phyloP scores from a whole-genome alignment of 2,329 filamentous ascomycete genomes.

The Fusarium setosum region DNA sequence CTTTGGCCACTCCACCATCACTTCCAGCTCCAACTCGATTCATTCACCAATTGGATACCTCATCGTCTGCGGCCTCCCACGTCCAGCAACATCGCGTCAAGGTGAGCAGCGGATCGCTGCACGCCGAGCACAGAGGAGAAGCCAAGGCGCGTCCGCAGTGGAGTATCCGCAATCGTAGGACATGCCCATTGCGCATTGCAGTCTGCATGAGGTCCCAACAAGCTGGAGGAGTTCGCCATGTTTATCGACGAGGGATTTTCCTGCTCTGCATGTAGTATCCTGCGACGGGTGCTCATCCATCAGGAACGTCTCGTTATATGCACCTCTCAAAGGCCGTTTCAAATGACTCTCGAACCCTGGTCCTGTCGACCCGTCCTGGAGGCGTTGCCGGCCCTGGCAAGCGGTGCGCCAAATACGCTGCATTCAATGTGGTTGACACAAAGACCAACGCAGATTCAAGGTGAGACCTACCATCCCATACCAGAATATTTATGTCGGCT shows the following conservation, averaged over 20 bases:
- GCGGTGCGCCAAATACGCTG: no score
- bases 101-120: neutral
- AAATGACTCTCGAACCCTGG: slow-evolving; percentile 8
- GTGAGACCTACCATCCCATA: neutral
- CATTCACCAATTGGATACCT: neutral
- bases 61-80: neutral
- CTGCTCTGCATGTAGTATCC: neutral
- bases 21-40: no score
- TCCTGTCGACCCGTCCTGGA: slow-evolving; percentile 9
- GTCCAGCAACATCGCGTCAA: neutral
- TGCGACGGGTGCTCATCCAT: slow-evolving; percentile 5
- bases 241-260: slow-evolving; percentile 7
- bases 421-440: no score
- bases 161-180: neutral
- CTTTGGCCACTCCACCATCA: slow-evolving; percentile 17
- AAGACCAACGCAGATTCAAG: no score
- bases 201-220: slow-evolving; percentile 5
- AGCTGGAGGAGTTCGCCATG: slow-evolving; percentile 3
- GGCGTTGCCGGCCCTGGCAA: slow-evolving; percentile 10
- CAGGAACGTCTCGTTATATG: slow-evolving; percentile 15
- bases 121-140: neutral
- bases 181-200: slow-evolving; percentile 3
- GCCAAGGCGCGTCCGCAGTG: neutral
- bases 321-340: slow-evolving; percentile 14
- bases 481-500: neutral